These are phyloP conservation scores for Mortierella sp. DNA, from an alignment of 371 early-diverging fungal species.

Conservation along the genomic window DNA sequence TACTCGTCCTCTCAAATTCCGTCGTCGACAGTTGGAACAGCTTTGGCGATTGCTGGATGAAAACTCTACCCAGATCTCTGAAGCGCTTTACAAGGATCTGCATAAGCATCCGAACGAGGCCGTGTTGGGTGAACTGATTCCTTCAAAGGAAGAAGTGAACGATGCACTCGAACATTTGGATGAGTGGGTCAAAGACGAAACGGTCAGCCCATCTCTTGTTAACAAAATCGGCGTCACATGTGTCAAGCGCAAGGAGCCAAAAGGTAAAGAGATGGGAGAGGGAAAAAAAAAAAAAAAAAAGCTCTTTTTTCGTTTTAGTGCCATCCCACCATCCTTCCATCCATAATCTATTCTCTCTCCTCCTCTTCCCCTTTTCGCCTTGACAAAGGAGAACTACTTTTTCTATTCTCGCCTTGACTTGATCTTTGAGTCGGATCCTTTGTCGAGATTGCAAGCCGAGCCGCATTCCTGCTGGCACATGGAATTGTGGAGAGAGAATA, in stretches of 20 bases:
- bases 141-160: slow-evolving; percentile 63
- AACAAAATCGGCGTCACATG: slow-evolving; percentile 55
- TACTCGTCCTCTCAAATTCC: slow-evolving; percentile 63
- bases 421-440: too few species aligned
- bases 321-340: too few species aligned
- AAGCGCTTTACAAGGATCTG: slow-evolving; percentile 76
- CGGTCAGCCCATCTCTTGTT: slow-evolving; percentile 54
- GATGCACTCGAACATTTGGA: slow-evolving; percentile 71
- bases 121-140: slow-evolving; percentile 71
- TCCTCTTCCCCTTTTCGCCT: too few species aligned
- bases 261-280: slow-evolving; percentile 59
- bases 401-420: too few species aligned
- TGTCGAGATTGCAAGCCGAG: too few species aligned
- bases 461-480: too few species aligned
- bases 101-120: slow-evolving; percentile 66
- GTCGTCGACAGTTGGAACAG: slow-evolving; percentile 76
- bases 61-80: slow-evolving; percentile 67
- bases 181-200: slow-evolving; percentile 64
- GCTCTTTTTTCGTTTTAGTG: slow-evolving; percentile 4
- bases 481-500: too few species aligned
- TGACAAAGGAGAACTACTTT: too few species aligned
- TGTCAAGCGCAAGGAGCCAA: slow-evolving; percentile 76
- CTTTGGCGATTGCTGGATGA: slow-evolving; percentile 73
- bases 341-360: too few species aligned
- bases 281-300: neutral